Percentiles rank a stretch among this genome's conserved stretches.
These are phyloP conservation scores for Amphichorda felina DNA, from an alignment of 2,329 filamentous ascomycete genomes.

Conservation along the genomic window DNA sequence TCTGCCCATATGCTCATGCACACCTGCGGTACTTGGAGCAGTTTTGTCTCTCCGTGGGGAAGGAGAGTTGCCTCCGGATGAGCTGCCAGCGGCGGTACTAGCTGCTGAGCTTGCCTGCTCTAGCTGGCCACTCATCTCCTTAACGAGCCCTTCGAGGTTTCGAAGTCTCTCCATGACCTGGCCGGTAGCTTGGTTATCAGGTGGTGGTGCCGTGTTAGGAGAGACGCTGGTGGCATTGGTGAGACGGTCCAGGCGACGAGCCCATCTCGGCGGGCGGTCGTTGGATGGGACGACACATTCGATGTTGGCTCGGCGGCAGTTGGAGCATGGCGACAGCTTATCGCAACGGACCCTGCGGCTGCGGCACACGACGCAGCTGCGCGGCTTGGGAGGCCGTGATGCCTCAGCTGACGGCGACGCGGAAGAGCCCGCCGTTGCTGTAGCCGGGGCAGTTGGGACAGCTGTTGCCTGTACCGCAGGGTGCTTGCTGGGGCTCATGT, in stretches of 20 bases:
- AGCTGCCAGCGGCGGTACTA: slow-evolving; percentile 10
- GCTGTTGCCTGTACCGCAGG: too few species aligned
- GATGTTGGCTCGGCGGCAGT: slow-evolving; percentile 40
- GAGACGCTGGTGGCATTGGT: slow-evolving; percentile 8
- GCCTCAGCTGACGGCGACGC: too few species aligned
- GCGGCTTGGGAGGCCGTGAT: slow-evolving; percentile 19
- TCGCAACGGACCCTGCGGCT: slow-evolving; percentile 46
- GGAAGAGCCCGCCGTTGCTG: too few species aligned
- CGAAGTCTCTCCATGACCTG: slow-evolving; percentile 36
- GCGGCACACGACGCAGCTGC: slow-evolving; percentile 39
- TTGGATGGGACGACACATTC: slow-evolving; percentile 36
- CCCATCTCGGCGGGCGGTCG: slow-evolving; percentile 41
- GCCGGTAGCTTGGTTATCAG: slow-evolving; percentile 10
- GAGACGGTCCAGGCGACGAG: slow-evolving; percentile 33
- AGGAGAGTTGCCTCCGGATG: slow-evolving; percentile 14
- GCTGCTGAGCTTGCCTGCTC: slow-evolving; percentile 22
- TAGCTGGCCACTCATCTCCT: slow-evolving; percentile 33
- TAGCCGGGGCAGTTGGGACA: too few species aligned
- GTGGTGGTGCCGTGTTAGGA: not conserved
- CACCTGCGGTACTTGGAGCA: slow-evolving; percentile 2
- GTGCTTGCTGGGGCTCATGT: too few species aligned
- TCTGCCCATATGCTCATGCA: slow-evolving; percentile 32
- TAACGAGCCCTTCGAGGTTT: slow-evolving; percentile 37
- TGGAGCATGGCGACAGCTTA: slow-evolving; percentile 42
- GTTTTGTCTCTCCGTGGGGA: slow-evolving; percentile 8